Base-by-base conservation (phyloP, 164 flowering plant genomes). In the Nelumbo lutea region DNA sequence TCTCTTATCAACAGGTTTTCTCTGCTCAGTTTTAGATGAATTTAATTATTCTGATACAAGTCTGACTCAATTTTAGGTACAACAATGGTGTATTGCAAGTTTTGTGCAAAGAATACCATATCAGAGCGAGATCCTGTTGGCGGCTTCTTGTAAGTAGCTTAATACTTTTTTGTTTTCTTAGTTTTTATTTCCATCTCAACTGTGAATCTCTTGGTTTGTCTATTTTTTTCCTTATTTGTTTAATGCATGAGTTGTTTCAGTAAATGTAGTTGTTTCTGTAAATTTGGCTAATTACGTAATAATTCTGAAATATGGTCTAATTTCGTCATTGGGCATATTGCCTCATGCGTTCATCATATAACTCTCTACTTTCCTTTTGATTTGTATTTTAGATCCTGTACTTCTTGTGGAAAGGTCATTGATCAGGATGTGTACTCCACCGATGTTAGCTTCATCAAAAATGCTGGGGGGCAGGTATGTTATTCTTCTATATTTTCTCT, bases 401-500 rank as follows among this genome's bases (percentile, higher is more conserved):
- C 44, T 50, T 45, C 2, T 6, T 77, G 80, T 42, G 80, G 80
- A 60, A 70, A 40, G 52, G 74, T 77, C 38, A 8, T 70, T 43
- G 61, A 67, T 48, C 57, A 61, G 55, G 77, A 73, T 2, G 42
- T 48, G 14, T 73, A 66, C 50, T 62, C 80, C 13, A 58, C 61
- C 27, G 80, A 77, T 43, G 57, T 67, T 3, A 70, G 71, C 57
- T 77, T 77, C 40, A 13, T 63, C 7, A 77, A 73, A 70, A 42
- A 38, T 13, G 65, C 74, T 40, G 71, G 58, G 3, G 80, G 80
- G 6, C 74, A 76, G 75, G 78, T 76, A 10, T 50, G 72, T 69
- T 64, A n/a, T 45, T 39, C 41, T 58, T 66, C 14, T 3, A 6
- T 10, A n/a, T 43, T 8, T 62, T 27, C 4, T 62, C 8, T 5